Conservation (phyloP, 306 rosid species). For the Casuarina glauca region DNA sequence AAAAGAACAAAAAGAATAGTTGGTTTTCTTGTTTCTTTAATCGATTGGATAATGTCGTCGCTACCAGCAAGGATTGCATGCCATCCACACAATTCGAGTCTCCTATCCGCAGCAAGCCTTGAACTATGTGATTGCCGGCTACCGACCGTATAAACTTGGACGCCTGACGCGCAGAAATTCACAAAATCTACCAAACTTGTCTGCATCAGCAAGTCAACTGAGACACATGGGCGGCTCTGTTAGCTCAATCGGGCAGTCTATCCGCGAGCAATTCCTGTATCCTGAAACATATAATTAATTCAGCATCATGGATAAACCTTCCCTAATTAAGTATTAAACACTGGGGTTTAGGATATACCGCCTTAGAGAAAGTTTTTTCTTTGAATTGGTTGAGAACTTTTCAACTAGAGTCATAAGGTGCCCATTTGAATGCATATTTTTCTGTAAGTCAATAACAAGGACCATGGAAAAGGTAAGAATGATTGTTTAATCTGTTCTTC, state of each 20-base stretch:
- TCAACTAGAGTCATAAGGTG: too few relatives aligned
- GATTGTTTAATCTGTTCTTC: too few relatives aligned
- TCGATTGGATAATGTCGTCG: too few relatives aligned
- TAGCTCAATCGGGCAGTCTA: not conserved
- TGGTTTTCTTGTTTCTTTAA: too few relatives aligned
- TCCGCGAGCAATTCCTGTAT: not conserved
- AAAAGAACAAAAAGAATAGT: too few relatives aligned
- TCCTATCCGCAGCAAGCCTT: not conserved
- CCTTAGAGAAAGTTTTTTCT: too few relatives aligned
- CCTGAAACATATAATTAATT: not conserved
- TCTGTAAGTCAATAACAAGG: too few relatives aligned
- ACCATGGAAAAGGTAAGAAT: too few relatives aligned
- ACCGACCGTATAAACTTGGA: not conserved
- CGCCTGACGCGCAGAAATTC: not conserved
- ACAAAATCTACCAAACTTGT: slow-evolving; percentile 1
- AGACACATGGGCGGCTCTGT: not conserved
- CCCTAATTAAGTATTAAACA: not conserved
- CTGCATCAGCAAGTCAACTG: not conserved
- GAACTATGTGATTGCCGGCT: too few relatives aligned
- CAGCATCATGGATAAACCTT: not conserved
- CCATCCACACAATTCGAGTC: not conserved
- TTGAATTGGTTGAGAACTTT: too few relatives aligned
- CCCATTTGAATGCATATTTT: too few relatives aligned
- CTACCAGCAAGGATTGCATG: not conserved
- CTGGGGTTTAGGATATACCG: not conserved